Conservation (phyloP, 768 basidiomycete species). For the Leccinum broughii region DNA sequence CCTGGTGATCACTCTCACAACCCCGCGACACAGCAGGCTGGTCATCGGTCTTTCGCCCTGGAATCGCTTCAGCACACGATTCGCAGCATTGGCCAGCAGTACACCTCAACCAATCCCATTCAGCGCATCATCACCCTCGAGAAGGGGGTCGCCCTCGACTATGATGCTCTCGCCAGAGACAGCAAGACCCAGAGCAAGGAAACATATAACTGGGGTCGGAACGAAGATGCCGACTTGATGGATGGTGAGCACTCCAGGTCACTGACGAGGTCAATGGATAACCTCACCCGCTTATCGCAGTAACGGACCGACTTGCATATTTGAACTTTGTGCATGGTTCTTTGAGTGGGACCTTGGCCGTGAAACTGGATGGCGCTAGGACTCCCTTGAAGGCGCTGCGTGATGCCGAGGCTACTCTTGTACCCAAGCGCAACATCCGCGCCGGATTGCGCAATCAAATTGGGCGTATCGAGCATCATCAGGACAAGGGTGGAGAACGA, state of each 20-base stretch:
- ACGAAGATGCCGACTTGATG: constrained; percentile 67
- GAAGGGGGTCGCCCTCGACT: constrained; percentile 78
- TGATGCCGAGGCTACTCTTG: constrained; percentile 61
- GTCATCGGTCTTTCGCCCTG: constrained; percentile 53
- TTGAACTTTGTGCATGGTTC: constrained; percentile 77
- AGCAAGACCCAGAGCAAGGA: constrained; percentile 78
- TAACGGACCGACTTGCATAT: constrained; percentile 80
- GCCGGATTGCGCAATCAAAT: constrained; percentile 60
- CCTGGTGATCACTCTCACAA: constrained; percentile 41
- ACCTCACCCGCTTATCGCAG: constrained; percentile 37
- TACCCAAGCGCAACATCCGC: constrained; percentile 64
- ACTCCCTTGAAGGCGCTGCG: constrained; percentile 69
- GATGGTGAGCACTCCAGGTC: constrained; percentile 51
- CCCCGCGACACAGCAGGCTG: constrained; percentile 39
- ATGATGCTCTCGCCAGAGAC: constrained; percentile 65
- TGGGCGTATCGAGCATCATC: constrained; percentile 62
- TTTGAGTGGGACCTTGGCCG: constrained; percentile 58
- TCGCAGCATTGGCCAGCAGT: constrained; percentile 72
- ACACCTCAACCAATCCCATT: constrained; percentile 63
- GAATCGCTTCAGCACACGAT: constrained; percentile 72
- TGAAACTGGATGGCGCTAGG: constrained; percentile 64
- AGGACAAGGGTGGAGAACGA: constrained; percentile 62
- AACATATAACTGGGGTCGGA: constrained; percentile 81
- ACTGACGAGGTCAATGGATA: not conserved
- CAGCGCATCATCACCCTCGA: constrained; percentile 79